Evolutionary conservation across 2,329 filamentous ascomycete genomes (phyloP).

Genomic region (Colletotrichum siamense): DNA sequence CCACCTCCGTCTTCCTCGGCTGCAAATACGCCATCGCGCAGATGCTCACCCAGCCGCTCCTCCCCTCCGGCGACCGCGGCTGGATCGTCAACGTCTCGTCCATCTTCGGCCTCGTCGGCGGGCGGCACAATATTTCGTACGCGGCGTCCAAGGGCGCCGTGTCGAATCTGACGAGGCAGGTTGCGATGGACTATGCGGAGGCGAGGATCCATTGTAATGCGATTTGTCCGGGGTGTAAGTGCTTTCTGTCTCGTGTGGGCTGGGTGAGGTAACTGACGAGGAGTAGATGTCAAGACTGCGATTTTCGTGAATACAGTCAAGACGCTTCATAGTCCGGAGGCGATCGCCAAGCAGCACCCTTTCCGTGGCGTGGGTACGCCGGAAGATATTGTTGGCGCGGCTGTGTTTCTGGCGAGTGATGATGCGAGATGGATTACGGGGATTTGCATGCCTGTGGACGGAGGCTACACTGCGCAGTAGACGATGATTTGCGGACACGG

Average conservation of each 20-base stretch:
- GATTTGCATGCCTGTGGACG: not conserved
- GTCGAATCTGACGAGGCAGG: conserved; percentile 50
- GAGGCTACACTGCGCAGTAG: not conserved
- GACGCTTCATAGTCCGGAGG: not conserved
- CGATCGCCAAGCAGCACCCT: not conserved
- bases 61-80: conserved; percentile 44
- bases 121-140: conserved; percentile 37
- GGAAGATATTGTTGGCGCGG: not conserved
- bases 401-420: not conserved
- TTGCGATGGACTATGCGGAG: conserved; percentile 54
- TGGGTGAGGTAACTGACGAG: no score
- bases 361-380: not conserved
- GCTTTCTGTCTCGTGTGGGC: not conserved
- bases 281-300: not conserved
- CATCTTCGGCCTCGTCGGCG: conserved; percentile 44
- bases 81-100: conserved; percentile 57
- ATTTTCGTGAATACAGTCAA: not conserved
- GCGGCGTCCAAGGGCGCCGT: conserved; percentile 56
- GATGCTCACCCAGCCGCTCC: conserved; percentile 53
- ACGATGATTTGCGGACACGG: not conserved
- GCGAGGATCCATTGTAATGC: conserved; percentile 58
- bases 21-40: conserved; percentile 52
- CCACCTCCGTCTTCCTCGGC: conserved; percentile 41
- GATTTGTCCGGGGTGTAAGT: conserved; percentile 53
- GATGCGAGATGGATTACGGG: not conserved